Evolutionary conservation across 148 eudicot genomes (phyloP).

Genomic region (Rhododendron ferrugineum): DNA sequence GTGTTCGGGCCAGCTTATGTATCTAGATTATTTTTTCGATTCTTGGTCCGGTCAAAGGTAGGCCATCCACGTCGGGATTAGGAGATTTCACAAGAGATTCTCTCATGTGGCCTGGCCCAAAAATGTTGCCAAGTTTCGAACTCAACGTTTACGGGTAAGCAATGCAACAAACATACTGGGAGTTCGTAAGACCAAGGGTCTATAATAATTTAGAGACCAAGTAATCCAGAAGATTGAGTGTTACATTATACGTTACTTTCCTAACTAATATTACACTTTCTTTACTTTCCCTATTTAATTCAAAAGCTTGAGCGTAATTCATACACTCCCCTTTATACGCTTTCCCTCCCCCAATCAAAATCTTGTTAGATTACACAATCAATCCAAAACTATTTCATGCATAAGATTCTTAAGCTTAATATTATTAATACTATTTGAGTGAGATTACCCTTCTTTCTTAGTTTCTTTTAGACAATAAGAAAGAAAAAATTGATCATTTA

Average conservation of each 20-base stretch:
- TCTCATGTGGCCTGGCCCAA: too few species aligned
- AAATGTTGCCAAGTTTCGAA: too few species aligned
- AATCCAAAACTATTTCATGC: neutral
- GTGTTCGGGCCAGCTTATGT: too few species aligned
- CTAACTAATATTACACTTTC: neutral
- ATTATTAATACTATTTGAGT: too few species aligned
- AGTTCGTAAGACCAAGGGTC: neutral
- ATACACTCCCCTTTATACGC: neutral
- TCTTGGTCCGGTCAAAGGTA: too few species aligned
- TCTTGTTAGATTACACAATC: neutral
- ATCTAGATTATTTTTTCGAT: too few species aligned
- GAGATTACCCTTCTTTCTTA: neutral
- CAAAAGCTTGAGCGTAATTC: neutral
- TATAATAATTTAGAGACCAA: neutral
- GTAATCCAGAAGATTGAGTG: neutral
- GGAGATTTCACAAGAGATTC: too few species aligned
- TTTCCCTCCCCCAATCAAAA: neutral
- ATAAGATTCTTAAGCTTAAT: neutral
- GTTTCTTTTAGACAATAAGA: neutral
- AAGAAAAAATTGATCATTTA: neutral
- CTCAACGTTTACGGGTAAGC: neutral
- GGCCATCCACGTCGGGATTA: too few species aligned
- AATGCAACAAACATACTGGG: neutral
- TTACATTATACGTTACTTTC: neutral
- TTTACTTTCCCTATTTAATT: neutral